Base-by-base conservation (phyloP, 179 eudicot genomes). In the Nepenthes alata region DNA sequence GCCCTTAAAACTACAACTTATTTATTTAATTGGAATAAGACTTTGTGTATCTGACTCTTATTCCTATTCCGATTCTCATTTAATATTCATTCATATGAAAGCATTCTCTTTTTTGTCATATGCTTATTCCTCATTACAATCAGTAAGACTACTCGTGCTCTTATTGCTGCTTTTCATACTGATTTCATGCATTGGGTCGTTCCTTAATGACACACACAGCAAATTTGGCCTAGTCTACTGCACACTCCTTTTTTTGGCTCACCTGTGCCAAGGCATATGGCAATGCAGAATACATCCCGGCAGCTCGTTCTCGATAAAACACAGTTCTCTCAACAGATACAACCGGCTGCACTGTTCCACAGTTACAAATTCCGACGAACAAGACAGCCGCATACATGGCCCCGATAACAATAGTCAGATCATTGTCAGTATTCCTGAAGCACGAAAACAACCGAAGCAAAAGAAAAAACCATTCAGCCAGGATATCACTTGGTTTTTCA, bases 221-320 rank as follows among this genome's bases (percentile, higher is more conserved):
- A 25, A 25, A 25, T 25, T 25, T 25, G 25, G 25, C 25, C 25
- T 25, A 25, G 25, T 25, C 25, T 25, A 25, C 25, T 25, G 25
- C 25, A 25, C 25, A 25, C 25, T 1, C 25, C 25, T 25, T 25
- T 25, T 25, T 25, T 25, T 25, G 25, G 25, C 25, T 64, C 9
- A 87, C 97, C 93, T 90, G 97, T 63, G 93, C 85, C 64, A 93
- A 53, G 72, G 95, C 98, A 59, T 93, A 93, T 48, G 98, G 96
- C 53, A 93, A 55, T n/a, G 93, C 95, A 45, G 98, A 93, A 64
- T 93, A 91, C 98, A 91, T 89, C 50, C 98, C 98, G 2, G 96
- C 95, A 52, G 98, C 98, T 68, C 79, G 72, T 80, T 93, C 98
- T 67, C 98, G 71, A 57, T 93, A 93, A 67, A 86, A 89, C 4